These are phyloP conservation scores for Phialophora expanda DNA, from an alignment of 2,329 filamentous ascomycete species.

Conservation along the genomic window DNA sequence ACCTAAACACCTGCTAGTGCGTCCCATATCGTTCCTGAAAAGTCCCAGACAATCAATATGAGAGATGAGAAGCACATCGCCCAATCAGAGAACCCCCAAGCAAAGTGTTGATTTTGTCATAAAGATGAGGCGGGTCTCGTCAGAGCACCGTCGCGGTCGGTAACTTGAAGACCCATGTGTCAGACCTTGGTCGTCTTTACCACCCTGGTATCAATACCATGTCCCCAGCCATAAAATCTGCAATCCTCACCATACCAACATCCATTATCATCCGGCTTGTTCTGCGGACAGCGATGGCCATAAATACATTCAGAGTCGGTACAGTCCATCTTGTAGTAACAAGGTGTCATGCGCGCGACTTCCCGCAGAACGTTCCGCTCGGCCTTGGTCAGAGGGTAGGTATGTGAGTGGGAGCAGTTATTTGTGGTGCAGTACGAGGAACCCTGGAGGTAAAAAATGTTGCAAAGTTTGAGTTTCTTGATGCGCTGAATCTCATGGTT, in stretches of 20 bases:
- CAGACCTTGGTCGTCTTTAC: constrained; percentile 58
- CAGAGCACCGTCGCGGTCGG: not conserved
- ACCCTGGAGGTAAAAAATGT: constrained; percentile 63
- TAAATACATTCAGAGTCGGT: constrained; percentile 67
- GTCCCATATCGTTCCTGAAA: not conserved
- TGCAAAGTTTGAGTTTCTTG: constrained; percentile 68
- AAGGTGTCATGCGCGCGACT: constrained; percentile 68
- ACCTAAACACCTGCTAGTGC: not conserved
- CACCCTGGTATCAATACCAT: constrained; percentile 63
- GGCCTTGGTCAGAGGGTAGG: constrained; percentile 58
- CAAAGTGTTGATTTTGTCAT: not conserved
- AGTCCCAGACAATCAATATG: not conserved
- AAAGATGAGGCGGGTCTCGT: not conserved
- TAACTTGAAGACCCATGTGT: not conserved
- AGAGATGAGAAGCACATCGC: not conserved
- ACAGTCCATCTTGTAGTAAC: constrained; percentile 62
- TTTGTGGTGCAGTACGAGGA: constrained; percentile 60
- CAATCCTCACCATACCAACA: constrained; percentile 65
- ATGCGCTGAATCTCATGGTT: constrained; percentile 63
- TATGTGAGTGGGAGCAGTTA: constrained; percentile 62
- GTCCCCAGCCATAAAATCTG: constrained; percentile 62
- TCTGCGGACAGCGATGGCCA: constrained; percentile 66
- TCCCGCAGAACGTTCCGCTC: constrained; percentile 62
- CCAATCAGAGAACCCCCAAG: not conserved
- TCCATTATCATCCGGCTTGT: constrained; percentile 56